phyloP scores from a whole-genome alignment of 129 eudicot species.

The Pseudognaphalium luteoalbum region DNA sequence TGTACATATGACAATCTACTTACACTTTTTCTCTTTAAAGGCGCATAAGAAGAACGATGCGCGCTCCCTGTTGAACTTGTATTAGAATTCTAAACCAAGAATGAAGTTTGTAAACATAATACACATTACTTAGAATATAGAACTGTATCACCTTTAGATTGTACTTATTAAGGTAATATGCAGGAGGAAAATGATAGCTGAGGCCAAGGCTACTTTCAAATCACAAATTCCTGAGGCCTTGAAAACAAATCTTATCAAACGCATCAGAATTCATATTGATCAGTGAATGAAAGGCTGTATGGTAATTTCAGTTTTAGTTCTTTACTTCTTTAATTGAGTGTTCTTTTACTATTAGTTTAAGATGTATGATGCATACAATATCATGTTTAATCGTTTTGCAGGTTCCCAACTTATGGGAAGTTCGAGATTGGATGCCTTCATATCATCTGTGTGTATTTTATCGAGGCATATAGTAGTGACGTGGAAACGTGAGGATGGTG shows the following conservation, averaged over 20 bases:
- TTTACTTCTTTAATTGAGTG: background rate
- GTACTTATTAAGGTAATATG: conserved; percentile 20
- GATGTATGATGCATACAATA: background rate
- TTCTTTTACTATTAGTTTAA: background rate
- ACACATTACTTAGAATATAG: background rate
- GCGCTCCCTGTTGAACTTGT: background rate
- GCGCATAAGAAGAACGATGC: background rate
- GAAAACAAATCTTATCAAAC: conserved; percentile 62
- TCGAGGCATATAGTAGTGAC: conserved; percentile 31
- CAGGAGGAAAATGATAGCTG: conserved; percentile 73
- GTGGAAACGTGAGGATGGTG: background rate
- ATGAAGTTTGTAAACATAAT: background rate
- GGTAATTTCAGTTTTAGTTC: conserved; percentile 16
- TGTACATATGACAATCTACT: background rate
- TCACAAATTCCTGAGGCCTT: conserved; percentile 68
- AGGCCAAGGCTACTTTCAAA: conserved; percentile 54
- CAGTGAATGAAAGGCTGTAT: conserved; percentile 33
- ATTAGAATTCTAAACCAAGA: background rate
- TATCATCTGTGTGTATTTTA: conserved; percentile 31
- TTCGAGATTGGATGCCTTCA: conserved; percentile 2
- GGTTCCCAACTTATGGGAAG: conserved; percentile 1
- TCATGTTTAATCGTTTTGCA: conserved; percentile 26
- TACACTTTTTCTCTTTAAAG: background rate
- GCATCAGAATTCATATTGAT: conserved; percentile 42
- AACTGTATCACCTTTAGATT: background rate